Percentiles rank a stretch among this genome's conserved stretches.
Evolutionary conservation across 2,329 filamentous ascomycete species (phyloP).

Genomic region (Sporothrix pallida): DNA sequence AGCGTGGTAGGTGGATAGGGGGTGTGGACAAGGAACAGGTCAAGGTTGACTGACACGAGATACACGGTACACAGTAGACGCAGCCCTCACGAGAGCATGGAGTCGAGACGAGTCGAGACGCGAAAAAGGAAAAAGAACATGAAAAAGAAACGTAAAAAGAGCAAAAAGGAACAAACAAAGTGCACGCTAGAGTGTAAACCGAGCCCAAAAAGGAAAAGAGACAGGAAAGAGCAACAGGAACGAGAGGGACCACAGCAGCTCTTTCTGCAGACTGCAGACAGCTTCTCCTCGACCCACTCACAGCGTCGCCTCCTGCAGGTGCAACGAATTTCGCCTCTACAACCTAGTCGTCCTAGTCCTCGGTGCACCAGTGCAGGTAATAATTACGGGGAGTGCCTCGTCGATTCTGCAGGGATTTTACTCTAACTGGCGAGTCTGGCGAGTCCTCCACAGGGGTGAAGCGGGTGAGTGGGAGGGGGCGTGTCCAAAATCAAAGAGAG

Average conservation of each 20-base stretch:
- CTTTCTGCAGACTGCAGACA: not conserved
- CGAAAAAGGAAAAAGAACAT: slow-evolving; percentile 1
- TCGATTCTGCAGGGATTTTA: slow-evolving; percentile 8
- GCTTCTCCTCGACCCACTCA: not conserved
- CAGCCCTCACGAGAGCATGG: slow-evolving; percentile 23
- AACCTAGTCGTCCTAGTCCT: too few species aligned
- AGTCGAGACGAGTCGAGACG: not conserved
- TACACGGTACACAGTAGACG: not conserved
- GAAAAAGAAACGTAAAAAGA: not conserved
- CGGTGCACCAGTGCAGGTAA: slow-evolving; percentile 3
- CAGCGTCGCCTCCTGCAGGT: slow-evolving; percentile 22
- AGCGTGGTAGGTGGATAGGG: not conserved
- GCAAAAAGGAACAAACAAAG: slow-evolving; percentile 13
- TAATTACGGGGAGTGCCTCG: slow-evolving; percentile 16
- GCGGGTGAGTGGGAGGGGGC: slow-evolving; percentile 12
- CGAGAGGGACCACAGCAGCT: not conserved
- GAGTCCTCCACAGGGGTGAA: not conserved
- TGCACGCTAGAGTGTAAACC: slow-evolving; percentile 1
- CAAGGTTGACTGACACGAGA: slow-evolving; percentile 27
- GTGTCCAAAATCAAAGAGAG: not conserved
- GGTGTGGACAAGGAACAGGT: slow-evolving; percentile 4
- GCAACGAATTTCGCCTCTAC: slow-evolving; percentile 17
- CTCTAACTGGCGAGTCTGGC: not conserved
- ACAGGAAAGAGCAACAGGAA: not conserved
- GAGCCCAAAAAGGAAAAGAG: slow-evolving; percentile 22